These are phyloP conservation scores for Austroboletus festivus DNA, from an alignment of 768 basidiomycete species.

Conservation along the genomic window DNA sequence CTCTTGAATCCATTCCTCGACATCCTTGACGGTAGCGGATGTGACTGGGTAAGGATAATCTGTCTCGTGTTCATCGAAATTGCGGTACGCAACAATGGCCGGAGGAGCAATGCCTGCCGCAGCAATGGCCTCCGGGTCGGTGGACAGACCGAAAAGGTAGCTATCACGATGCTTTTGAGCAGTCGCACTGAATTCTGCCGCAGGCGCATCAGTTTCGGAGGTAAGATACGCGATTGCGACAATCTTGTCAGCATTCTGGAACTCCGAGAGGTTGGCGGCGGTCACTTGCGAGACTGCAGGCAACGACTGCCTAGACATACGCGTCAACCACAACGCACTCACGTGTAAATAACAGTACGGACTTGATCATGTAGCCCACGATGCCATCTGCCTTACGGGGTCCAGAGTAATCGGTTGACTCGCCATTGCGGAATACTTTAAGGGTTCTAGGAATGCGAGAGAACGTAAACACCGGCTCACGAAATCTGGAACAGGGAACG, in stretches of 20 bases:
- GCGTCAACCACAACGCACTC: constrained; percentile 4
- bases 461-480: background rate
- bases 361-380: constrained; percentile 96
- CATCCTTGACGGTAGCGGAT: constrained; percentile 53
- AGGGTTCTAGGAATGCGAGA: constrained; percentile 49
- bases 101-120: constrained; percentile 77
- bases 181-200: constrained; percentile 68
- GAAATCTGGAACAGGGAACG: background rate
- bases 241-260: constrained; percentile 85
- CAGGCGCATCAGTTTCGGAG: constrained; percentile 66
- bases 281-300: constrained; percentile 89
- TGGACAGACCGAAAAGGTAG: constrained; percentile 86
- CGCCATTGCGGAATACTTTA: constrained; percentile 89
- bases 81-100: constrained; percentile 87
- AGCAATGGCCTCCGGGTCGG: constrained; percentile 64
- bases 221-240: constrained; percentile 85
- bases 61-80: constrained; percentile 79
- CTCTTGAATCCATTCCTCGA: constrained; percentile 76
- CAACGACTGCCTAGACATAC: constrained; percentile 69
- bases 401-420: constrained; percentile 75
- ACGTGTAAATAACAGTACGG: constrained; percentile 23
- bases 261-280: constrained; percentile 71
- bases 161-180: constrained; percentile 90
- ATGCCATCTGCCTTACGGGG: constrained; percentile 96
- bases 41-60: constrained; percentile 62